Percentiles rank a stretch among this genome's conserved stretches.
These are phyloP conservation scores for Diaporthe humulicola DNA, from an alignment of 2,329 filamentous ascomycete species.

Conservation along the genomic window DNA sequence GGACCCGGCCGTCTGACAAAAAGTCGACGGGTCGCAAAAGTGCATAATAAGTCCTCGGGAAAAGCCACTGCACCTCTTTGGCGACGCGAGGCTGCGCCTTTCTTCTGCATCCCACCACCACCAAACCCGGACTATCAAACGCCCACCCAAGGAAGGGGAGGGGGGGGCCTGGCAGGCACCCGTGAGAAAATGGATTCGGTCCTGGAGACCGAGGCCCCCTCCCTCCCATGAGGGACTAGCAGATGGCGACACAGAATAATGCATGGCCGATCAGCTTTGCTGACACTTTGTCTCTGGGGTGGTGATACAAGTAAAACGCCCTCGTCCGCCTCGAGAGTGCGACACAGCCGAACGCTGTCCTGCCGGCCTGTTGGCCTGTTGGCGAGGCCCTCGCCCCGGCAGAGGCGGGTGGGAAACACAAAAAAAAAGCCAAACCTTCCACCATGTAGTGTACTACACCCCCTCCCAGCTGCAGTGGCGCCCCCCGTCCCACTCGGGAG, in stretches of 20 bases:
- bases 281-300: slow-evolving; percentile 2
- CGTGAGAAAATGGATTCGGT: slow-evolving; percentile 4
- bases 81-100: slow-evolving; percentile 21
- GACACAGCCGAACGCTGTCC: not conserved
- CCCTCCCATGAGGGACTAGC: not conserved
- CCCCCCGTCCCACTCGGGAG: not conserved
- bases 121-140: not conserved
- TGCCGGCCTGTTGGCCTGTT: not conserved
- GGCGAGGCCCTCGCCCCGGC: not conserved
- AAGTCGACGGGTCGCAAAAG: slow-evolving; percentile 7
- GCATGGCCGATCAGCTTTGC: not conserved
- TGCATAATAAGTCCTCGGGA: not conserved
- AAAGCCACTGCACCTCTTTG: not conserved
- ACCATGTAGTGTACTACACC: no score
- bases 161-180: not conserved
- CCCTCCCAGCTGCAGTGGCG: not conserved
- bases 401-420: not conserved
- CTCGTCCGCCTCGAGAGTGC: not conserved
- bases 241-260: not conserved
- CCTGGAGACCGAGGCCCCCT: not conserved
- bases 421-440: not conserved
- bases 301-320: not conserved
- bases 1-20: slow-evolving; percentile 26
- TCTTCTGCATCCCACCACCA: not conserved
- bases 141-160: not conserved